Evolutionary conservation across 176 grass and related monocot genomes (phyloP), one percentile per base, ranked within the genome.

Genomic region (Ananas comosus): DNA sequence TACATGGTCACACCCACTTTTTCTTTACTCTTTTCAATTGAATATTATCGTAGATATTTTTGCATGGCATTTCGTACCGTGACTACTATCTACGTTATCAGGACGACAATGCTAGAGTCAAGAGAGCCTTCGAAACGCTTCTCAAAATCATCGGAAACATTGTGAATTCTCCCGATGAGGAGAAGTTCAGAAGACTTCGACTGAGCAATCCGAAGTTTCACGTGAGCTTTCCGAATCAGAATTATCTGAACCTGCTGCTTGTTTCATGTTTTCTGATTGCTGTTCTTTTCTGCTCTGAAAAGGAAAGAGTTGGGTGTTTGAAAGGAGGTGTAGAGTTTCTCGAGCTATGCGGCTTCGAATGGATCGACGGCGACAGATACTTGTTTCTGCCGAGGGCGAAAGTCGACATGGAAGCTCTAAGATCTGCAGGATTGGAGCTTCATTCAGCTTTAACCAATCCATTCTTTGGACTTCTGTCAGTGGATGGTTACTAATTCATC

Each of bases 341-440:
- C 52, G 94, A 93, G 82, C 61, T 99, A 76, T 92, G 86, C 49
- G 89, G 94, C 51, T 99, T 90, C 72, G 61, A 84, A 78, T 83
- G 79, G 81, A 66, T 79, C 12, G 65, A 58, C 49, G 71, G 51
- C 68, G 76, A 51, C 42, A 69, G 72, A n/a, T 92, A 83, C 64
- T 70, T 97, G 50, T 49, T 68, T 14, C 82, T 90, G 77, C 86
- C 86, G 2, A 82, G 48, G 73, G 82, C 81, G 14, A 80, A 86
- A 48, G 53, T 83, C 3, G 74, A 92, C 68, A 16, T 88, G 76
- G 68, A 29, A 24, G 53, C 81, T 22, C 76, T 90, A 28, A 82
- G 78, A 2, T 25, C 51, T 0, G 89, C 89, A 0, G 84, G 82
- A 17, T 64, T 50, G 42, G 68, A 80, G 80, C 51, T 99, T 47